Base-by-base conservation (phyloP, 495 filamentous ascomycete species). In the Evernia prunastri region DNA sequence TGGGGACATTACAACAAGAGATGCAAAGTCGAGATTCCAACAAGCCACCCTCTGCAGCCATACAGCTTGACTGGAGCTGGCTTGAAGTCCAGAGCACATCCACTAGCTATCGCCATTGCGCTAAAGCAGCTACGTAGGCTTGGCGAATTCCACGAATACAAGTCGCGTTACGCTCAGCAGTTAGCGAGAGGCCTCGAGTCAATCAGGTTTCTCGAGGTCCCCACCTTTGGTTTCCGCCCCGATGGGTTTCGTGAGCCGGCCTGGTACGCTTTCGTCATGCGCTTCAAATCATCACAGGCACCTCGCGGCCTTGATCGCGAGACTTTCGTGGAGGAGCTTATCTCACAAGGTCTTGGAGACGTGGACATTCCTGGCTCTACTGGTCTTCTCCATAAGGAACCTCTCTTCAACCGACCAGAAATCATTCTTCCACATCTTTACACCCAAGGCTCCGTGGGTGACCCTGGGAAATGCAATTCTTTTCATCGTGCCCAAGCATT, bases 231-330 rank as follows among this genome's bases (percentile, higher is more conserved):
- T 17, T 25, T 29, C 39, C 53, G 54, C n/a, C 10, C 23, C 23
- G 47, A 62, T n/a, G 18, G 29, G 35, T 27, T 3, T 8, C 33
- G 54, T 33, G 27, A 63, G 65, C 65, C 18, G 9, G 65, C 65
- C 8, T 67, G 65, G 65, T 67, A 67, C 37, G 65, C 65, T 20
- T 67, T 67, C 6, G 39, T 54, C 13, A n/a, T 67, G 29, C 65
- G 60, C 12, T 67, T 67, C 43, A 63, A 37, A 13, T 12, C 2
- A 17, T 37, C 11, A 15, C 40, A 31, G 45, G 65, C 60, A 49
- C 65, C 65, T 4, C 18, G 9, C 2, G 65, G 60, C n/a, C 36
- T 67, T 35, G 58, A 10, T 3, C 65, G 65, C 13, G 47, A 57
- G 27, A 11, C 25, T n/a, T 67, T 67, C 53, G 65, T 67, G 10